phyloP scores from a whole-genome alignment of 805 yeast genomes.

The Hanseniaspora pseudoguilliermondii region DNA sequence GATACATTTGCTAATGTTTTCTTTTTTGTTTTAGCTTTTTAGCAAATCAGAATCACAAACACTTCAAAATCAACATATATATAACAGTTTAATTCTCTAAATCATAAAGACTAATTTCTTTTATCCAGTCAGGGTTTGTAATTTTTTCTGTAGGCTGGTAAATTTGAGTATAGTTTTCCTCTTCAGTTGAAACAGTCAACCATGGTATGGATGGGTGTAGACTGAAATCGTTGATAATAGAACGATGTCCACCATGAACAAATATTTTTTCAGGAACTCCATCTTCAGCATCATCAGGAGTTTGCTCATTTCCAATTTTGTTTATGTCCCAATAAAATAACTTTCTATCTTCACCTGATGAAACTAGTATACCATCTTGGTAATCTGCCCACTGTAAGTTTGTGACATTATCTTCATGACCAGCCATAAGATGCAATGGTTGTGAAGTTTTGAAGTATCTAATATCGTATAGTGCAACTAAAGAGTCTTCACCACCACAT shows the following conservation, averaged over 20 bases:
- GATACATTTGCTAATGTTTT: constrained; percentile 17
- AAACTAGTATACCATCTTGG: constrained; percentile 62
- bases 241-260: constrained; percentile 90
- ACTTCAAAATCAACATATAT: neutral
- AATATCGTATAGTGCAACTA: constrained; percentile 51
- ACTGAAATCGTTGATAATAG: constrained; percentile 58
- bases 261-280: constrained; percentile 78
- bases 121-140: constrained; percentile 17
- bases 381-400: constrained; percentile 67
- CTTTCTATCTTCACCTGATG: constrained; percentile 66
- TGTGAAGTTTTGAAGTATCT: constrained; percentile 34
- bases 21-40: neutral
- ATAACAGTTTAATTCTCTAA: constrained; percentile 15
- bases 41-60: neutral
- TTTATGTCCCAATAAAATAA: constrained; percentile 70
- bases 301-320: constrained; percentile 73
- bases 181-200: constrained; percentile 50
- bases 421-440: constrained; percentile 58
- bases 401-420: constrained; percentile 64
- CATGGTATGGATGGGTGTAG: constrained; percentile 61
- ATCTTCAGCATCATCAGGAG: constrained; percentile 78
- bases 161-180: constrained; percentile 34
- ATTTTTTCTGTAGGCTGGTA: constrained; percentile 33
- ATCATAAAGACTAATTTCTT: constrained; percentile 12
- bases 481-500: constrained; percentile 57